Base-by-base conservation (phyloP, 1,139 yeast species). In the Candida tropicalis region DNA sequence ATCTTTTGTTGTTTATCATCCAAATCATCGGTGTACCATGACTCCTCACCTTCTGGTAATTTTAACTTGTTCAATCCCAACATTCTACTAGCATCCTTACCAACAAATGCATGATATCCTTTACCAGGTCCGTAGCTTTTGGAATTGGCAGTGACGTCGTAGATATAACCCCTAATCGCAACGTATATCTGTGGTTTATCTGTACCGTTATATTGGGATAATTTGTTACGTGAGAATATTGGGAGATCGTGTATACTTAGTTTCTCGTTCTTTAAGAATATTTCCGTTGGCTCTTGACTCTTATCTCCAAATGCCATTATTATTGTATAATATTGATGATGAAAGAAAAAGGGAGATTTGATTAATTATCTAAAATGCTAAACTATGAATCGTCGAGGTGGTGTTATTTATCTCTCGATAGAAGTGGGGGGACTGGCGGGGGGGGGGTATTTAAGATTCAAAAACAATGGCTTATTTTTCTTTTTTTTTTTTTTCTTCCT, bases 91-190 rank as follows among this genome's bases (percentile, higher is more conserved):
- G 87, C 86, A 51, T 89, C 96, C 52, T 79, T 81, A 2, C 91
- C 97, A 5, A 84, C 87, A 40, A 89, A 73, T 27, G 74, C 79
- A 55, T 82, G 82, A 63, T 89, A 89, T 23, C 84, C 81, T 50
- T 81, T 78, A 0, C 89, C 93, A 1, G 84, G 84, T 0, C 95
- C 96, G 56, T 89, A 89, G 37, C 81, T 82, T 16, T 76, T 79
- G 12, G 61, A 54, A 56, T 87, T 88, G 33, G 69, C 59, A 0
- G 87, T 75, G 4, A 89, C 96, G 57, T 89, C 96, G 57, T 86
- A 89, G 10, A 89, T 79, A 2, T 73, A 70, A 9, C 96, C 95
- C 48, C 82, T 80, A 51, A 89, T 83, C 6, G 82, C 95, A 20
- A 89, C 84, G 60, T 81, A 87, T 47, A 86, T 72, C 46, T 75